phyloP scores from a whole-genome alignment of 345 rosid genomes.

The Populus euphratica region DNA sequence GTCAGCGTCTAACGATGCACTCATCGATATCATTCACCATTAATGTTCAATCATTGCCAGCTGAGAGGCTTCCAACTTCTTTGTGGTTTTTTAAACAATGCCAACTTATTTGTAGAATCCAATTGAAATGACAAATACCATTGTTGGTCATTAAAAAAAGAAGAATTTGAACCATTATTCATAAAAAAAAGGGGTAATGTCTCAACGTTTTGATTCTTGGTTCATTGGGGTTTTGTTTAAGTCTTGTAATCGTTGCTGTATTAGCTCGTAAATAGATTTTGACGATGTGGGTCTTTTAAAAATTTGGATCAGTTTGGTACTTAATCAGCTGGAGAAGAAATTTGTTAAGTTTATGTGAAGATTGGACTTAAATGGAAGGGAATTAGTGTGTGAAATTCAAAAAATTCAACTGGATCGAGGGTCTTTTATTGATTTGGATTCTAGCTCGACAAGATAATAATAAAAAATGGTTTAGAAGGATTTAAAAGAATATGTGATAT shows the following conservation, averaged over 20 bases:
- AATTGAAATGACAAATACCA: neutral
- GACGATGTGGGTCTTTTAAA: neutral
- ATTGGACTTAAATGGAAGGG: too few relatives aligned
- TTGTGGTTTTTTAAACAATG: neutral
- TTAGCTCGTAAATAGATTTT: neutral
- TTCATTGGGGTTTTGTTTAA: neutral
- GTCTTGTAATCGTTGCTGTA: neutral
- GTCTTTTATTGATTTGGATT: neutral
- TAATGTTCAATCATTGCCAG: neutral
- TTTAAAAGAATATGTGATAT: neutral
- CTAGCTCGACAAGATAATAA: neutral
- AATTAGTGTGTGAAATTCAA: neutral
- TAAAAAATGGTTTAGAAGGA: neutral
- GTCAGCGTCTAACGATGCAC: neutral
- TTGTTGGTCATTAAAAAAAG: neutral
- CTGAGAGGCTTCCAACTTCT: neutral
- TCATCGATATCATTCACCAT: neutral
- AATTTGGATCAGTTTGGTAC: neutral
- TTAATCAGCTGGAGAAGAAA: neutral
- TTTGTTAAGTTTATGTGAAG: too few relatives aligned
- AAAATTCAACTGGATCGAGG: neutral
- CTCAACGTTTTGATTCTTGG: neutral
- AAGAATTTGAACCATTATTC: too few relatives aligned
- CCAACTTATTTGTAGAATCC: slow-evolving; percentile 4
- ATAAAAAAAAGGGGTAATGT: too few relatives aligned